Evolutionary conservation across 176 grass and related monocot species (phyloP), one percentile per base, ranked within the genome.

Genomic region (Dendrocalamus sinicus): DNA sequence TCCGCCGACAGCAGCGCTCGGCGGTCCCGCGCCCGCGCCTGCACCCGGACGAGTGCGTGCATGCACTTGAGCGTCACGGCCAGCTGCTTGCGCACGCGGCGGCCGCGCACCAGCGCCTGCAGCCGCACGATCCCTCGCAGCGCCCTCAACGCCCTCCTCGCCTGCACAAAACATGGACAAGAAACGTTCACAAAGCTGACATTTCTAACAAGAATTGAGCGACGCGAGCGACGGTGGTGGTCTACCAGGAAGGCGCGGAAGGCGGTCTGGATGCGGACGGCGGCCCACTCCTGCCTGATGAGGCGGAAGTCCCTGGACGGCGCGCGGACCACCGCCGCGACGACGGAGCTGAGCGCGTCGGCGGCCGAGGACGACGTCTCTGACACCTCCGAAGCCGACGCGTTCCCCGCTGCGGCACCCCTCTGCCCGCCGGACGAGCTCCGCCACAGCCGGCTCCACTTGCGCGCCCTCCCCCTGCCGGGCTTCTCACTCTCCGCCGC

Each of bases 201-300:
- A 23, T 45, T 73, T 78, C 59, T 55, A 35, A 8, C 19, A 12
- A 63, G 12, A 64, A 51, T 16, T 2, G 58, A 53, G 28, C 16
- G 13, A 20, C 46, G 60, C 11, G 70, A 43, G 46, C 52, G 75
- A 55, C 24, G 74, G 60, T 13, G 48, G 60, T 0, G 60, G 83
- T 32, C 0, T 79, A 97, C 94, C 90, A 97, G 77, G 77, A 94
- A 97, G 26, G 89, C 92, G 67, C 94, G 94, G 75, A 97, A 97
- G 40, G 92, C 94, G 10, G 87, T 80, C 73, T 97, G 94, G 82
- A 97, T 97, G 70, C 86, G 88, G 60, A 94, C 61, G 43, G 94
- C 90, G 0, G 90, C 92, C 92, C 88, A 97, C 75, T 94, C 92
- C 81, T 83, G 86, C 80, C 86, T 87, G 40, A 92, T 87, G 57